Percentiles rank a stretch among this genome's conserved stretches.
Evolutionary conservation across 495 filamentous ascomycete genomes (phyloP).

Genomic region (Daldinia childiae): DNA sequence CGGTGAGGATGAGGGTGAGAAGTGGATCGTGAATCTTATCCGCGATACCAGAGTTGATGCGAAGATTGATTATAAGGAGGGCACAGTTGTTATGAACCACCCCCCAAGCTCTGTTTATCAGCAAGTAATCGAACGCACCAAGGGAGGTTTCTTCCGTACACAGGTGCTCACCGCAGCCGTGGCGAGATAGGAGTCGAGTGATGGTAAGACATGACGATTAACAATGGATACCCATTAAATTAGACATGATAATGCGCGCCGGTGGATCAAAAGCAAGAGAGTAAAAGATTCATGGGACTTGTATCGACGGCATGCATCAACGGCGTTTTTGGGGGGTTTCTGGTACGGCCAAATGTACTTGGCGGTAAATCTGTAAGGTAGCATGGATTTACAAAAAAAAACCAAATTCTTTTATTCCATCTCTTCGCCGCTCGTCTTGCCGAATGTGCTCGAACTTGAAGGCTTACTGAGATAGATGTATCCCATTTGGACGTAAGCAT

Average conservation of each 20-base stretch:
- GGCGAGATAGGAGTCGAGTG: constrained; percentile 23
- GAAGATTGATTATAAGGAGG: constrained; percentile 98
- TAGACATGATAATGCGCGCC: constrained; percentile 27
- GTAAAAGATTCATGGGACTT: constrained; percentile 15
- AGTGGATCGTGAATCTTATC: constrained; percentile 99
- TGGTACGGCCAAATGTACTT: constrained; percentile 37
- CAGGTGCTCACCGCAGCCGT: constrained; percentile 74
- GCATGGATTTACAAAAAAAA: constrained; percentile 40
- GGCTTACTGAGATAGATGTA: background rate
- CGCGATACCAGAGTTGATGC: constrained; percentile 96
- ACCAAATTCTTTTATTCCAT: constrained; percentile 15
- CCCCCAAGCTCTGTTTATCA: constrained; percentile 97
- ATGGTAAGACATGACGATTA: constrained; percentile 2
- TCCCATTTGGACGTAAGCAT: too few relatives aligned
- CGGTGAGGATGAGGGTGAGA: constrained; percentile 93
- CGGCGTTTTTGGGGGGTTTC: constrained; percentile 44
- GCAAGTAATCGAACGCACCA: constrained; percentile 96
- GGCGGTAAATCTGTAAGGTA: constrained; percentile 45
- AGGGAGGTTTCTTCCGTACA: constrained; percentile 91
- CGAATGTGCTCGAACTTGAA: background rate
- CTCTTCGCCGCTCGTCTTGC: background rate
- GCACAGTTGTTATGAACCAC: constrained; percentile 99
- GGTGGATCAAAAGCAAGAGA: constrained; percentile 14
- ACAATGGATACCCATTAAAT: constrained; percentile 42
- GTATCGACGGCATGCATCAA: constrained; percentile 45